phyloP scores from a whole-genome alignment of 164 flowering plant species.

The Vitis rotundifolia region DNA sequence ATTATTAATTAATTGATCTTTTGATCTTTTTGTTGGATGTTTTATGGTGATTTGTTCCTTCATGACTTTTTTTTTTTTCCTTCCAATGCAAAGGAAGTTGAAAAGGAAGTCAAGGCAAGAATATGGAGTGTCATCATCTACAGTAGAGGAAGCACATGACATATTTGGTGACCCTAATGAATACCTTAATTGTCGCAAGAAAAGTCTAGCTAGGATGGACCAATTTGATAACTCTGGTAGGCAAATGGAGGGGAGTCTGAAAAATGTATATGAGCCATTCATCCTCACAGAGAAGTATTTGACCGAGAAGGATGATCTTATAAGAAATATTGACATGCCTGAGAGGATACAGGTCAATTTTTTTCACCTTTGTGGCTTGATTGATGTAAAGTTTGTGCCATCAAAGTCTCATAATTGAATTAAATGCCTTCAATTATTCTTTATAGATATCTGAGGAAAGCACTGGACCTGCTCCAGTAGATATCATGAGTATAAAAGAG shows the following conservation, averaged over 20 bases:
- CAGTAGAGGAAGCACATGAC: conserved; percentile 85
- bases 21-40: too few species aligned
- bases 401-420: too few species aligned
- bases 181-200: conserved; percentile 57
- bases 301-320: conserved; percentile 81
- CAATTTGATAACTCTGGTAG: conserved; percentile 32
- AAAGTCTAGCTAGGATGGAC: conserved; percentile 28
- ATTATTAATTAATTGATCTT: too few species aligned
- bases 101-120: conserved; percentile 59
- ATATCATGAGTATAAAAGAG: conserved; percentile 47
- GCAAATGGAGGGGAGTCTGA: conserved; percentile 60
- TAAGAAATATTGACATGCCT: conserved; percentile 76
- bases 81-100: not conserved
- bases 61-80: not conserved
- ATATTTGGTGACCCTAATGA: conserved; percentile 95
- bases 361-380: not conserved
- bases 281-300: conserved; percentile 81
- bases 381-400: not conserved
- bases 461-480: conserved; percentile 67
- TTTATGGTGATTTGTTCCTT: too few species aligned
- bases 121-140: conserved; percentile 71
- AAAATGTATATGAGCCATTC: conserved; percentile 88
- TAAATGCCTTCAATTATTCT: not conserved
- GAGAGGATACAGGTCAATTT: conserved; percentile 88
- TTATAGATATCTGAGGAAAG: conserved; percentile 77